phyloP scores from a whole-genome alignment of 345 rosid species.

The Eucalyptus dawsonii region DNA sequence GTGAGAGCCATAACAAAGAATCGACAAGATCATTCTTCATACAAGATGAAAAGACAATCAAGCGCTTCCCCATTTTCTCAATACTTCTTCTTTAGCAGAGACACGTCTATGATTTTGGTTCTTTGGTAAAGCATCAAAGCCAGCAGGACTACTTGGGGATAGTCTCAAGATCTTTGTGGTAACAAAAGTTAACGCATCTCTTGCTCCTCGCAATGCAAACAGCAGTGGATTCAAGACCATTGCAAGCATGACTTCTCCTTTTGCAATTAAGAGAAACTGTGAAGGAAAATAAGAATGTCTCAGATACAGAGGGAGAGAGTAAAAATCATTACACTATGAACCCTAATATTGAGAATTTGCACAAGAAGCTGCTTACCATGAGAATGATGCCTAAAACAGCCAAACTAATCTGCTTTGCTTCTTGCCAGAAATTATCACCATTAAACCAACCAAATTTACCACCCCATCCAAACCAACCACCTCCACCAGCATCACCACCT shows the following conservation, averaged over 20 bases:
- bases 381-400: conserved; percentile 48
- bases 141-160: conserved; percentile 1
- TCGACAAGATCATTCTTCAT: neutral
- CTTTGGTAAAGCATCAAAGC: conserved; percentile 6
- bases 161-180: conserved; percentile 32
- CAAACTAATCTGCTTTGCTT: conserved; percentile 53
- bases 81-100: conserved; percentile 72
- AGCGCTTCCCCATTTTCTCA: conserved; percentile 76
- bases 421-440: conserved; percentile 72
- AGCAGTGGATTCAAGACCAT: conserved; percentile 61
- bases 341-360: neutral
- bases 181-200: conserved; percentile 37
- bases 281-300: neutral
- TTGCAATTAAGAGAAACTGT: conserved; percentile 66
- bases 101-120: conserved; percentile 14
- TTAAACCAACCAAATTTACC: conserved; percentile 63
- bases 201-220: conserved; percentile 55
- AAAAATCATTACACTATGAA: neutral
- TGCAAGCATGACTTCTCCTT: conserved; percentile 65
- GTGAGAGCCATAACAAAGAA: neutral
- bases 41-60: conserved; percentile 8
- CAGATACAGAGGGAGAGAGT: neutral
- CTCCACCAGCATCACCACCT: conserved; percentile 44
- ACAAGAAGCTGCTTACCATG: conserved; percentile 34
- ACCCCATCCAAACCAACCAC: conserved; percentile 91